These are phyloP conservation scores for Cordyceps javanica DNA, from an alignment of 2,329 filamentous ascomycete genomes.

Conservation along the genomic window DNA sequence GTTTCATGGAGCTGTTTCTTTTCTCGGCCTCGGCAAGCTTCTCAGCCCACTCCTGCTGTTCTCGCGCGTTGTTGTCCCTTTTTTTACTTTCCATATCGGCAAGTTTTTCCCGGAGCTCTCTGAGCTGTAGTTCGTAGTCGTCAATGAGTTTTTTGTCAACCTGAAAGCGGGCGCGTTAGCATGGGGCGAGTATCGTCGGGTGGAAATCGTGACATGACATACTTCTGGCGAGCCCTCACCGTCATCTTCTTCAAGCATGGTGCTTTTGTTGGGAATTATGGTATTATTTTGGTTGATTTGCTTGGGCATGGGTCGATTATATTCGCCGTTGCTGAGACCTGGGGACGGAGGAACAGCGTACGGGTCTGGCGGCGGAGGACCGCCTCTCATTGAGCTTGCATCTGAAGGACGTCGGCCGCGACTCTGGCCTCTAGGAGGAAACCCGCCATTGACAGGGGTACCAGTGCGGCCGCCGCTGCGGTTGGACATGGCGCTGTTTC, in stretches of 20 bases:
- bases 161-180: slow-evolving; percentile 28
- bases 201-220: slow-evolving; percentile 13
- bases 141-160: slow-evolving; percentile 66
- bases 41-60: slow-evolving; percentile 67
- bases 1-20: slow-evolving; percentile 72
- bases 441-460: slow-evolving; percentile 56
- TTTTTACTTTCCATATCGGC: slow-evolving; percentile 66
- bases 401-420: slow-evolving; percentile 54
- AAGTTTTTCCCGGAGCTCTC: slow-evolving; percentile 67
- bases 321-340: slow-evolving; percentile 54
- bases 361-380: slow-evolving; percentile 34
- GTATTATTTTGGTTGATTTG: slow-evolving; percentile 86
- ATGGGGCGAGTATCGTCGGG: not conserved
- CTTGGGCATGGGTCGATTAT: slow-evolving; percentile 73
- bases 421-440: slow-evolving; percentile 45
- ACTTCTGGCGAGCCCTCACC: slow-evolving; percentile 54
- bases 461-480: slow-evolving; percentile 51
- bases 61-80: slow-evolving; percentile 64
- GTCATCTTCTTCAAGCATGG: slow-evolving; percentile 93
- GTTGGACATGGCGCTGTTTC: slow-evolving; percentile 61
- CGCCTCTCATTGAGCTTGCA: slow-evolving; percentile 52
- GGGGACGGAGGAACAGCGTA: slow-evolving; percentile 56
- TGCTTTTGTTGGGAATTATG: slow-evolving; percentile 96
- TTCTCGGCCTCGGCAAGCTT: slow-evolving; percentile 69
- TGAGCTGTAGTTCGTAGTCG: slow-evolving; percentile 74